phyloP scores from a whole-genome alignment of 225 moss, liverwort and hornwort genomes.

The Sphagnum tenellum region DNA sequence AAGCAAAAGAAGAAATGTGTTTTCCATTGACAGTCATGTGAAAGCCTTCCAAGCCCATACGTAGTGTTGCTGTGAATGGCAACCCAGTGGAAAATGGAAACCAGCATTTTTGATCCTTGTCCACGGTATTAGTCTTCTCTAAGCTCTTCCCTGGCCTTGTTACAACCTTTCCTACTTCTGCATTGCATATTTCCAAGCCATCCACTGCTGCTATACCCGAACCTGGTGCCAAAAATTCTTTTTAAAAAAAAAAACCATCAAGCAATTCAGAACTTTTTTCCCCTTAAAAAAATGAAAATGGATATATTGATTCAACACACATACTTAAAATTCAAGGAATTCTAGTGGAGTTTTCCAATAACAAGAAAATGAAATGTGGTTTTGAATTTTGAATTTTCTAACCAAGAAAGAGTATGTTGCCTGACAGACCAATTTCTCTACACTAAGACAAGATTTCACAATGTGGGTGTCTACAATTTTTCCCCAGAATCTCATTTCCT shows the following conservation, averaged over 20 bases:
- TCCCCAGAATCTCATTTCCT: too few species aligned
- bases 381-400: too few species aligned
- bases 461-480: too few species aligned
- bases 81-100: constrained; percentile 83
- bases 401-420: too few species aligned
- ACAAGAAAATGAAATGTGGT: too few species aligned
- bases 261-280: background rate
- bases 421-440: too few species aligned
- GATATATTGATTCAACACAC: background rate
- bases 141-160: constrained; percentile 49
- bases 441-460: too few species aligned
- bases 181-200: constrained; percentile 53
- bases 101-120: constrained; percentile 34
- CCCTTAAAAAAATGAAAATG: background rate
- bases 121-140: constrained; percentile 14
- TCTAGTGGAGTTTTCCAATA: background rate
- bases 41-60: constrained; percentile 89
- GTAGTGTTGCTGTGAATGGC: constrained; percentile 82
- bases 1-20: constrained; percentile 73
- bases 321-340: background rate
- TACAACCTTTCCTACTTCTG: constrained; percentile 50
- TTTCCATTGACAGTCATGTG: constrained; percentile 93
- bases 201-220: constrained; percentile 46
- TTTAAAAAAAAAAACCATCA: constrained; percentile 3
- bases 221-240: too few species aligned